These are phyloP conservation scores for Starmerella apis DNA, from an alignment of 805 yeast genomes.

Conservation along the genomic window DNA sequence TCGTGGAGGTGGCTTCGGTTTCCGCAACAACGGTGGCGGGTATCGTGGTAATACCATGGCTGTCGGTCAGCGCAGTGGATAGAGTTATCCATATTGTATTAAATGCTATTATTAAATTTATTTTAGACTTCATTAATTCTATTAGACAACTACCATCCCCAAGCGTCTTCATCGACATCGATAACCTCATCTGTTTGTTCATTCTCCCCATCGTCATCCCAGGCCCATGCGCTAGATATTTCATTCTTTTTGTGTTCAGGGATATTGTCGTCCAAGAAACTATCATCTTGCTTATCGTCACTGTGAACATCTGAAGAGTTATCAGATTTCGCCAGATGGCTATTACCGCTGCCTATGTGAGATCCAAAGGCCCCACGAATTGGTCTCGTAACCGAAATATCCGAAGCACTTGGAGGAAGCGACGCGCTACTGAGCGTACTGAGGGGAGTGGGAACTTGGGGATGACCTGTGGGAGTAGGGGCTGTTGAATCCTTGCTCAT, in stretches of 20 bases:
- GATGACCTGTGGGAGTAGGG: conserved; percentile 12
- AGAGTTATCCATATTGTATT: not conserved
- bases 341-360: not conserved
- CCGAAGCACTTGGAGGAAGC: not conserved
- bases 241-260: conserved; percentile 7
- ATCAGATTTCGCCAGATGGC: too few species aligned
- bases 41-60: conserved; percentile 4
- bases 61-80: conserved; percentile 5
- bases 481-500: not conserved
- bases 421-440: conserved; percentile 8
- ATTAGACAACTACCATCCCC: conserved; percentile 20
- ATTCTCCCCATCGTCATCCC: conserved; percentile 15
- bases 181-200: not conserved
- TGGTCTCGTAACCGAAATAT: not conserved
- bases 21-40: conserved; percentile 10
- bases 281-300: not conserved
- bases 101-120: not conserved
- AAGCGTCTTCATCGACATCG: conserved; percentile 18
- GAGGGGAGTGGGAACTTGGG: conserved; percentile 11
- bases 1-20: conserved; percentile 14
- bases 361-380: not conserved
- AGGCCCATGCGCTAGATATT: conserved; percentile 16
- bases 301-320: too few species aligned
- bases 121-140: not conserved
- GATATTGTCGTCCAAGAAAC: not conserved